Evolutionary conservation across 1,284 basidiomycete genomes (phyloP).

Genomic region (Ganoderma lingzhi): DNA sequence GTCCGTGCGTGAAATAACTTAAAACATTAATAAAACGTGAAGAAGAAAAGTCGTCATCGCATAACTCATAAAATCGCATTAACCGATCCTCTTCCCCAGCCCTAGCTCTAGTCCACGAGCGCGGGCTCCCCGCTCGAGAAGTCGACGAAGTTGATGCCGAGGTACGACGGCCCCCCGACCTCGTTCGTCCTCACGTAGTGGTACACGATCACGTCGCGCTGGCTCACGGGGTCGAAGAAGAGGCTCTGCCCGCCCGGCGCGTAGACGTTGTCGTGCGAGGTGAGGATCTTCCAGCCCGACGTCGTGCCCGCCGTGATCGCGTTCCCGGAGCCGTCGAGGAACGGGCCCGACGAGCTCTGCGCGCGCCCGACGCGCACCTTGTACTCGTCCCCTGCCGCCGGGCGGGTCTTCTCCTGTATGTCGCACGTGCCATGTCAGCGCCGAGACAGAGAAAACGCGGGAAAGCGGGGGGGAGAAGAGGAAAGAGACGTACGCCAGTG

Average conservation of each 20-base stretch:
- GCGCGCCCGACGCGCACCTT: conserved; percentile 42
- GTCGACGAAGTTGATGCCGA: conserved; percentile 21
- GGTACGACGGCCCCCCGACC: conserved; percentile 20
- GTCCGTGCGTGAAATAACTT: not conserved
- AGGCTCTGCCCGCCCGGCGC: conserved; percentile 42
- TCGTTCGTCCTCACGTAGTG: conserved; percentile 26
- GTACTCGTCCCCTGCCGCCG: conserved; percentile 38
- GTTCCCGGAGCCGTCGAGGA: conserved; percentile 38
- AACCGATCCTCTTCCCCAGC: not conserved
- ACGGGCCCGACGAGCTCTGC: conserved; percentile 39
- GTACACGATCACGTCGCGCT: conserved; percentile 29
- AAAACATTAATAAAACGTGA: not conserved
- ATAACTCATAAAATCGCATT: no score
- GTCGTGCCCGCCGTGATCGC: conserved; percentile 27
- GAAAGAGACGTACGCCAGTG: conserved; percentile 10
- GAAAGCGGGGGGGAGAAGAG: no score
- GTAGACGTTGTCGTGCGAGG: conserved; percentile 44
- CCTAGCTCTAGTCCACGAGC: conserved; percentile 2
- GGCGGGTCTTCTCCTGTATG: conserved; percentile 28
- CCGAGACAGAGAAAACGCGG: not conserved
- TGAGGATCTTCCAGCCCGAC: conserved; percentile 41
- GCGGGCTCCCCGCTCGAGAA: conserved; percentile 20
- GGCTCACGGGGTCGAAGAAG: conserved; percentile 26
- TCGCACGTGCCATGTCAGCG: not conserved
- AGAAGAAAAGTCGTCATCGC: not conserved